These are phyloP conservation scores for Periconia macrospinosa DNA, from an alignment of 2,329 filamentous ascomycete species.

Conservation along the genomic window DNA sequence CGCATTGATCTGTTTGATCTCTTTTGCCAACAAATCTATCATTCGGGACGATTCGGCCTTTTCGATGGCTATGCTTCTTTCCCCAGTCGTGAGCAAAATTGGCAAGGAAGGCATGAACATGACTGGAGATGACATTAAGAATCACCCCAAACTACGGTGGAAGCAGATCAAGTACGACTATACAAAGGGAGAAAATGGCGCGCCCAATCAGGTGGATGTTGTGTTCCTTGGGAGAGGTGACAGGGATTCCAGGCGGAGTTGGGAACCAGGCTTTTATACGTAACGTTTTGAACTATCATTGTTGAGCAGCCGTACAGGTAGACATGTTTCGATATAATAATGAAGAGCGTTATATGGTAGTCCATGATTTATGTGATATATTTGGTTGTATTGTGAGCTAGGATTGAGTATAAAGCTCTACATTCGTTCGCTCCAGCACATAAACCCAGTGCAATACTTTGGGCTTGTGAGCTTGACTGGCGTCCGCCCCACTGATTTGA, in stretches of 20 bases:
- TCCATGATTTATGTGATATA: too few species aligned
- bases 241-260: conserved; percentile 26
- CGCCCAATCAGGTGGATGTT: conserved; percentile 32
- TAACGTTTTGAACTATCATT: conserved; percentile 5
- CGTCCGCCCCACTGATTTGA: conserved; percentile 4
- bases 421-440: conserved; percentile 41
- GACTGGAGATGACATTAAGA: conserved; percentile 34
- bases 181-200: conserved; percentile 23
- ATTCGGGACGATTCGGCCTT: conserved; percentile 37
- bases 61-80: conserved; percentile 34
- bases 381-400: background rate
- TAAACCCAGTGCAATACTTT: conserved; percentile 45
- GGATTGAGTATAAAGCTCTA: conserved; percentile 16
- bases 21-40: conserved; percentile 31
- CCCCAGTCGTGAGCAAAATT: conserved; percentile 28
- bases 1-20: conserved; percentile 21
- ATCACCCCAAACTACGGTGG: conserved; percentile 21
- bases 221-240: conserved; percentile 28
- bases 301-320: background rate
- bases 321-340: background rate
- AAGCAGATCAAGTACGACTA: conserved; percentile 37
- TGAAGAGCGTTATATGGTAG: background rate
- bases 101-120: conserved; percentile 28
- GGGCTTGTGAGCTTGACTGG: conserved; percentile 35
- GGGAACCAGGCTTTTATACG: conserved; percentile 29